phyloP scores from a whole-genome alignment of 2,329 filamentous ascomycete genomes.

The Xylariaceae sp. region DNA sequence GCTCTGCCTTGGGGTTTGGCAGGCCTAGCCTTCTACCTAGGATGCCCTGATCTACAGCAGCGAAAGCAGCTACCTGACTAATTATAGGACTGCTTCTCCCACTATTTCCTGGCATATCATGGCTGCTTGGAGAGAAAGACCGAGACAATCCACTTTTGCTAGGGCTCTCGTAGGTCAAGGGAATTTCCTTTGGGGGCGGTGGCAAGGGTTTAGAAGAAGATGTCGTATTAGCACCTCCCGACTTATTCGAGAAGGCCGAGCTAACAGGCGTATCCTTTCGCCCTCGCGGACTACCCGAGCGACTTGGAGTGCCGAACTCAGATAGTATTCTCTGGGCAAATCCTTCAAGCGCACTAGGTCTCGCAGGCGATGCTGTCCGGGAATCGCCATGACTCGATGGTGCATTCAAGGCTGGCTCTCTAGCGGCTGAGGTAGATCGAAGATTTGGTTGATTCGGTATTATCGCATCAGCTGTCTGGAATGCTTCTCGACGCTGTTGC shows the following conservation, averaged over 20 bases:
- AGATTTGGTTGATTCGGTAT: conserved; percentile 35
- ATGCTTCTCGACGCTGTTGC: conserved; percentile 62
- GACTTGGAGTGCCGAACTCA: conserved; percentile 55
- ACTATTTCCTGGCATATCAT: conserved; percentile 24
- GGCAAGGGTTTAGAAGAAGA: conserved; percentile 36
- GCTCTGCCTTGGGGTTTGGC: conserved; percentile 39
- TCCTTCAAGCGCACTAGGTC: conserved; percentile 56
- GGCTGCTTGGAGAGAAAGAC: conserved; percentile 42
- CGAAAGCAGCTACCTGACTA: conserved; percentile 58
- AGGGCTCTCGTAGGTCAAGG: conserved; percentile 37
- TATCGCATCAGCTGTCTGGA: conserved; percentile 57
- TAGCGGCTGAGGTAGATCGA: conserved; percentile 25
- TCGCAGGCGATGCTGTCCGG: conserved; percentile 51
- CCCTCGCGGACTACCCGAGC: conserved; percentile 48
- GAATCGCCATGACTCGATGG: conserved; percentile 41
- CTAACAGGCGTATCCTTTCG: conserved; percentile 44
- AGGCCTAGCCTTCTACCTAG: conserved; percentile 54
- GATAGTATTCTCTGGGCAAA: conserved; percentile 62
- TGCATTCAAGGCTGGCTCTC: conserved; percentile 36
- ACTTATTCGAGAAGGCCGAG: conserved; percentile 25
- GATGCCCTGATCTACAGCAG: conserved; percentile 63
- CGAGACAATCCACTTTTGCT: conserved; percentile 31
- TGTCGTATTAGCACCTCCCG: conserved; percentile 30
- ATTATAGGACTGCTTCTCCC: conserved; percentile 37
- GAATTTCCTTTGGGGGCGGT: conserved; percentile 43